phyloP scores from a whole-genome alignment of 345 rosid genomes.

The Cardamine resedifolia region DNA sequence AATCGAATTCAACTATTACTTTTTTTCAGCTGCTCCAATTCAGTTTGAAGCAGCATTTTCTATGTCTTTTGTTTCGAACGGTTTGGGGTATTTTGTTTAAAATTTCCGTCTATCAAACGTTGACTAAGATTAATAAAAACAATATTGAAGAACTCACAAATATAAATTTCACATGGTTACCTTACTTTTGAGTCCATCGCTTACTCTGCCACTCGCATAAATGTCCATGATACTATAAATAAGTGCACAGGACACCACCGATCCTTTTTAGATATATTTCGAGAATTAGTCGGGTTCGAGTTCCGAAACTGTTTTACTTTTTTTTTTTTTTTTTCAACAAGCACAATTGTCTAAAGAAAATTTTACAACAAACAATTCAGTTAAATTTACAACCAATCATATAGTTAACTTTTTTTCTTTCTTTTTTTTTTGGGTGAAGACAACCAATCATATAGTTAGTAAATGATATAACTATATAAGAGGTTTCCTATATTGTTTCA shows the following conservation, averaged over 20 bases:
- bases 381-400: not conserved
- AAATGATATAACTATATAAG: too few relatives aligned
- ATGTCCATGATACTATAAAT: not conserved
- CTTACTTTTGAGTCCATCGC: not conserved
- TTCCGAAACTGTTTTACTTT: not conserved
- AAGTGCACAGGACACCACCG: not conserved
- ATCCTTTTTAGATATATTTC: not conserved
- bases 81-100: not conserved
- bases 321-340: not conserved
- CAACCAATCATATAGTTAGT: not conserved
- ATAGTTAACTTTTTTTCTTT: too few relatives aligned
- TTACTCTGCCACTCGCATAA: slow-evolving; percentile 17
- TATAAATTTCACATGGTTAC: slow-evolving; percentile 16
- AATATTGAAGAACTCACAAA: not conserved
- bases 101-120: not conserved
- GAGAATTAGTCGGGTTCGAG: not conserved
- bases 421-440: too few relatives aligned
- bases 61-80: not conserved
- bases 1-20: not conserved
- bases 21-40: not conserved
- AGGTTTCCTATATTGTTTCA: not conserved
- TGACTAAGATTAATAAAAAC: not conserved
- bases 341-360: not conserved
- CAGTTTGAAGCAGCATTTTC: not conserved
- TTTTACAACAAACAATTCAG: not conserved